Conservation (phyloP, 2,329 filamentous ascomycete species). For the Cladosporium sp. region DNA sequence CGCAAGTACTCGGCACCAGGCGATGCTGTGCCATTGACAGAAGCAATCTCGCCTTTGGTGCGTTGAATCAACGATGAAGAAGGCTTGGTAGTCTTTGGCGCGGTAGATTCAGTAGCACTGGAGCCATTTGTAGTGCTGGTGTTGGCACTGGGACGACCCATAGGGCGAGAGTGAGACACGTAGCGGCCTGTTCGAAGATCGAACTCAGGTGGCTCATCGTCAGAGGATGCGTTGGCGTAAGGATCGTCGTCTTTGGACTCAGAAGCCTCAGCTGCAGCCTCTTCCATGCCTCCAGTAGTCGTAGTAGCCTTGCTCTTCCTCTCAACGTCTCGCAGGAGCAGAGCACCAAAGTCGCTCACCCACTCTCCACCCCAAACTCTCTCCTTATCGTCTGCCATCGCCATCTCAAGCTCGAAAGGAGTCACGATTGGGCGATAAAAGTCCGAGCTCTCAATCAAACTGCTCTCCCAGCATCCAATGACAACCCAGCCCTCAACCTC, state of each 20-base stretch:
- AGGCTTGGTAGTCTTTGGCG: conserved; percentile 7
- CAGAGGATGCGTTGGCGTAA: conserved; percentile 48
- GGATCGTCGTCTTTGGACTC: conserved; percentile 46
- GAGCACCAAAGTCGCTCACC: conserved; percentile 77
- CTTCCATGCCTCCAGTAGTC: not conserved
- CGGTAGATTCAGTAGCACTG: conserved; percentile 14
- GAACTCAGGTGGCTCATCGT: conserved; percentile 70
- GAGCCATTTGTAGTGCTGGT: conserved; percentile 18
- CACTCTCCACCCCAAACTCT: conserved; percentile 84
- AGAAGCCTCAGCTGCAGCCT: conserved; percentile 41
- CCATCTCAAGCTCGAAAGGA: conserved; percentile 85
- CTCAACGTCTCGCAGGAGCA: conserved; percentile 45
- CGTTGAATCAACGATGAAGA: conserved; percentile 58
- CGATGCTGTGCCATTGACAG: conserved; percentile 80
- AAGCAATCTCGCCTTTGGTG: conserved; percentile 67
- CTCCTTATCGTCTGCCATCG: conserved; percentile 68
- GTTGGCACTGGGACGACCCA: conserved; percentile 38
- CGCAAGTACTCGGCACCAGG: conserved; percentile 85
- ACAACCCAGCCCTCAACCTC: conserved; percentile 97
- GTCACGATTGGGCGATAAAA: conserved; percentile 90
- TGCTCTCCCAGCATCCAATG: conserved; percentile 97
- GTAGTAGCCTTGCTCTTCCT: conserved; percentile 28
- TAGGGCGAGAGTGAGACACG: conserved; percentile 72
- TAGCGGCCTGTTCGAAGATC: conserved; percentile 86
- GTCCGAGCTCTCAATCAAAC: conserved; percentile 79